Evolutionary conservation across 176 grass and related monocot genomes (phyloP).

Genomic region (Paspalum vaginatum): DNA sequence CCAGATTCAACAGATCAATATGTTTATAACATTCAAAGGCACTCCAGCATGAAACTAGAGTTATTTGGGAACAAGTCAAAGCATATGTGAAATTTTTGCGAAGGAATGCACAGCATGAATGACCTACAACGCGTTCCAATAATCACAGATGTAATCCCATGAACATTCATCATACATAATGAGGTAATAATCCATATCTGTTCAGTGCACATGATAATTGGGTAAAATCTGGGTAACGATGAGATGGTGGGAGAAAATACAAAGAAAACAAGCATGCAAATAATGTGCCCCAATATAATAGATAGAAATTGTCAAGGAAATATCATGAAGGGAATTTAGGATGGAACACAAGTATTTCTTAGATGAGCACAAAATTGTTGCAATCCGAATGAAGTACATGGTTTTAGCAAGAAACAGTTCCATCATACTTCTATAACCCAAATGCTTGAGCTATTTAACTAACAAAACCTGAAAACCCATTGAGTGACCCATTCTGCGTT

Average conservation of each 20-base stretch:
- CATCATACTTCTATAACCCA: constrained; percentile 11
- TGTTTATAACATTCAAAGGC: too few species aligned
- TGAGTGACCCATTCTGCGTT: not conserved
- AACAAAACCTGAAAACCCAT: constrained; percentile 29
- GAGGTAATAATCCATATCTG: not conserved
- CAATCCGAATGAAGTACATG: not conserved
- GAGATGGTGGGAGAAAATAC: not conserved
- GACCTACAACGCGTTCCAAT: too few species aligned
- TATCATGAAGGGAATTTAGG: not conserved
- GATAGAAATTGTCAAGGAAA: not conserved
- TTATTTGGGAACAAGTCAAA: not conserved
- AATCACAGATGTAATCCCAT: not conserved
- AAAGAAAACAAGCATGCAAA: not conserved
- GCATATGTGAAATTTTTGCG: too few species aligned
- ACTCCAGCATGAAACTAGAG: not conserved
- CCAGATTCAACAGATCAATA: not conserved
- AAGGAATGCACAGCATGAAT: not conserved
- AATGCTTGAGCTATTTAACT: constrained; percentile 20
- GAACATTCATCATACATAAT: not conserved
- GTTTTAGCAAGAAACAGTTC: constrained; percentile 15
- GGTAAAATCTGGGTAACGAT: not conserved
- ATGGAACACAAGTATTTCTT: constrained; percentile 18
- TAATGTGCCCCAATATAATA: not conserved
- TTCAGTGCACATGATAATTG: not conserved
- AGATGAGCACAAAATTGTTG: constrained; percentile 25